Base-by-base conservation (phyloP, 163 green algal genomes). In the Volvox carteri region DNA sequence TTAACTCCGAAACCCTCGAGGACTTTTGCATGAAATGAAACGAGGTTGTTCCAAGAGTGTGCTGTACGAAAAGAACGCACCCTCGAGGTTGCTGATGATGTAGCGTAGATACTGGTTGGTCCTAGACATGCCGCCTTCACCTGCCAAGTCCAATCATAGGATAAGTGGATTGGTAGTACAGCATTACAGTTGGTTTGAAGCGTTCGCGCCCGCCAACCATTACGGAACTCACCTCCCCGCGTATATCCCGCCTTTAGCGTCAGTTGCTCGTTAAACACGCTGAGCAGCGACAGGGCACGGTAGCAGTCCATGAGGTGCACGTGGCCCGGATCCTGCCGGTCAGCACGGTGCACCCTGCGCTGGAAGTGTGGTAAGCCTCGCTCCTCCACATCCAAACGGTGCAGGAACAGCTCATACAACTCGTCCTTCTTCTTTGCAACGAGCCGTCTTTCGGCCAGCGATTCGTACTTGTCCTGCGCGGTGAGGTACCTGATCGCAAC, bases 71-170 rank as follows among this genome's bases (percentile, higher is more conserved):
- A 78, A 78, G 44, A 84, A n/a, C 84, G 46, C 87, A 89, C 80
- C 91, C 67, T 94, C 91, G 12, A 94, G 72, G 83, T 92, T 92
- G 41, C 70, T 62, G 25, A 94, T 90, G 39, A 94, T 88, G 86
- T 93, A 94, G 7, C 91, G 91, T 33, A 94, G 70, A 83, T 94
- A 94, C 86, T 94, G 91, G 60, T 91, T 91, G 84, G 91, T 94
- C 28, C 89, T 90, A 0, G 84, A 91, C 75, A 93, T 88, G 21
- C 92, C 92, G 42, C 92, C 92, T 76, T 94, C 92, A 46, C 92
- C 92, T 94, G 91, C 42, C n/a, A n/a, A n/a, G n/a, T n/a, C n/a
- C n/a, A n/a, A n/a, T n/a, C n/a, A n/a, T n/a, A n/a, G n/a, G n/a
- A n/a, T n/a, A n/a, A n/a, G n/a, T n/a, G n/a, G n/a, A n/a, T n/a